Percentiles rank a stretch among this genome's conserved stretches.
These are phyloP conservation scores for Podaxis sp. DNA, from an alignment of 768 basidiomycete species.

Conservation along the genomic window DNA sequence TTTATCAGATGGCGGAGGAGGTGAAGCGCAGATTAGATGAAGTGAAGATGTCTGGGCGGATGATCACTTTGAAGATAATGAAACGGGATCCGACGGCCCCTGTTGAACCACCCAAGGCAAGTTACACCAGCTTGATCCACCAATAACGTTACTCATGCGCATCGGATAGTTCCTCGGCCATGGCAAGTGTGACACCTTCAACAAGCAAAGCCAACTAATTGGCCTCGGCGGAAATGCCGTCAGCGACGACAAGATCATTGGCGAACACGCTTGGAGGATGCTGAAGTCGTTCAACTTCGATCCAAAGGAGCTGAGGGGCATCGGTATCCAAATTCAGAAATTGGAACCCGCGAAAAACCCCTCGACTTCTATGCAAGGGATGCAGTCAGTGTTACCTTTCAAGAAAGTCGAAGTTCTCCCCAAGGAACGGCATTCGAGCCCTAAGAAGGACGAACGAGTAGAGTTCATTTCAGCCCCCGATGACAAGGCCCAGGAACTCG, in stretches of 20 bases:
- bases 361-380: slow-evolving; percentile 32
- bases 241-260: slow-evolving; percentile 69
- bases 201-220: slow-evolving; percentile 62
- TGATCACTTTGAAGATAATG: slow-evolving; percentile 86
- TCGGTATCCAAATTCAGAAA: slow-evolving; percentile 90
- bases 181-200: slow-evolving; percentile 80
- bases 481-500: background rate
- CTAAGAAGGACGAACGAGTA: slow-evolving; percentile 13
- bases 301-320: slow-evolving; percentile 84
- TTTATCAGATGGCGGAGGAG: slow-evolving; percentile 75
- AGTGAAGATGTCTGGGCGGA: slow-evolving; percentile 66
- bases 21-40: slow-evolving; percentile 70
- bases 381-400: slow-evolving; percentile 67
- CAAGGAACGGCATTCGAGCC: background rate
- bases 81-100: slow-evolving; percentile 84
- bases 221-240: slow-evolving; percentile 68
- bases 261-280: slow-evolving; percentile 73
- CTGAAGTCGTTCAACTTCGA: slow-evolving; percentile 74
- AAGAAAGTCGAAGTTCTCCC: slow-evolving; percentile 21
- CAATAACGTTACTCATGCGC: background rate
- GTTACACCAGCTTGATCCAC: slow-evolving; percentile 10
- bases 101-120: slow-evolving; percentile 85
- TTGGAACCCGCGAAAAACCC: slow-evolving; percentile 53
- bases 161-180: slow-evolving; percentile 81
- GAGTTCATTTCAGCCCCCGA: slow-evolving; percentile 9